Evolutionary conservation across 163 green algal species (phyloP), one percentile per base, ranked within the genome.

Genomic region (Scenedesmus sp.): DNA sequence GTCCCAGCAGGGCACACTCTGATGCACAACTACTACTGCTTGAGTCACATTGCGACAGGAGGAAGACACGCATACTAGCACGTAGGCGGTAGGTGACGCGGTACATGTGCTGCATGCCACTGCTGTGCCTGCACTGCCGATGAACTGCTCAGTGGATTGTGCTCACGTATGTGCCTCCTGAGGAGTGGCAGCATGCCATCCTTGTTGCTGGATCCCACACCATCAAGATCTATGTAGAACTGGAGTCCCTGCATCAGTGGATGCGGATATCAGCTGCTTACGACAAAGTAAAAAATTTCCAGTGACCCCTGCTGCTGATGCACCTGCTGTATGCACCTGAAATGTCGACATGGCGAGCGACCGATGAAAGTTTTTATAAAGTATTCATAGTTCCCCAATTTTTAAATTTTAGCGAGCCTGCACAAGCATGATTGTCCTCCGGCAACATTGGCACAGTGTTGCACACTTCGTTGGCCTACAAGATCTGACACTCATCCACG

Each of bases 171-270:
- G 16, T 33, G n/a, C n/a, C 46, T 59, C 33, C 22, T 24, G 12
- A 83, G 70, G 0, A 81, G 85, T 18, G 33, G n/a, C 46, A 53
- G 15, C 43, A 83, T 42, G 42, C 68, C 85, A 35, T 42, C 85
- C 35, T 42, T 76, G 65, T 18, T 70, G 43, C 85, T 59, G 5
- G 33, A 33, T 0, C 70, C 85, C 1, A 42, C 18, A 6, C 85
- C 85, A 85, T 90, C 85, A 9, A 90, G 46, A 30, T 85, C 85
- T 30, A 90, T 76, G 18, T 61, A 90, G 22, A 90, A 90, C 1
- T 3, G 3, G 18, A 85, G 72, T 24, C 72, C 85, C 85, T 90
- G 85, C 65, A 65, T n/a, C 65, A 76, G 30, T 40, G 65, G 4
- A 13, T 76, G 5, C 24, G 30, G 37, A 30, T 76, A 30, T 40